A percentile compares a stretch with the other conserved stretches of the same genome.
These are phyloP conservation scores for Peronospora farinosa DNA, from an alignment of 352 stramenopile species.

Conservation along the genomic window DNA sequence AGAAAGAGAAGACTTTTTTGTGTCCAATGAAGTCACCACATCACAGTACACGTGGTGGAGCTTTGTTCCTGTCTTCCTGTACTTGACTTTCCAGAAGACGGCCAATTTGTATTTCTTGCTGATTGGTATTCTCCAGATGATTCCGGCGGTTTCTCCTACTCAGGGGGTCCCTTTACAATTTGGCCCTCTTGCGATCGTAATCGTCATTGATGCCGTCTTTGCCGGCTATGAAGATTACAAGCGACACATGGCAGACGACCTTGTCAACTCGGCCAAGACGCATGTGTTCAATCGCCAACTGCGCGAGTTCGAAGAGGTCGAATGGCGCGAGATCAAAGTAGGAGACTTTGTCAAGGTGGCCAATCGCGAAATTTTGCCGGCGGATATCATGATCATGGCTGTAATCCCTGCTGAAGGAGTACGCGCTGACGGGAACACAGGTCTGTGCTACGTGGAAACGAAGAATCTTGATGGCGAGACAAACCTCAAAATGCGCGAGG, in stretches of 20 bases:
- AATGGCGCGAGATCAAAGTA: slow-evolving; percentile 78
- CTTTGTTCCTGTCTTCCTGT: slow-evolving; percentile 83
- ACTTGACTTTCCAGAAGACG: slow-evolving; percentile 83
- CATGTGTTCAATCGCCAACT: slow-evolving; percentile 68
- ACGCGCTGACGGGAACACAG: slow-evolving; percentile 53
- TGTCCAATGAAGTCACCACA: slow-evolving; percentile 78
- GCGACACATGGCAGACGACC: slow-evolving; percentile 67
- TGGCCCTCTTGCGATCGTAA: slow-evolving; percentile 74
- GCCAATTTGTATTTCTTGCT: slow-evolving; percentile 86
- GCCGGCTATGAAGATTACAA: slow-evolving; percentile 83
- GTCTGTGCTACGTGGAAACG: slow-evolving; percentile 85
- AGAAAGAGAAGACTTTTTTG: slow-evolving; percentile 39
- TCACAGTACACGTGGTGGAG: slow-evolving; percentile 87
- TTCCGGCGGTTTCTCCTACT: slow-evolving; percentile 74
- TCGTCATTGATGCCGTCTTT: slow-evolving; percentile 78
- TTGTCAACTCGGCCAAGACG: slow-evolving; percentile 63
- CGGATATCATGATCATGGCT: slow-evolving; percentile 75
- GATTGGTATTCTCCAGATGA: slow-evolving; percentile 86
- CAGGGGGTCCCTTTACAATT: slow-evolving; percentile 80
- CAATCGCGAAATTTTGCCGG: slow-evolving; percentile 77
- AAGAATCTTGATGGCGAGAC: slow-evolving; percentile 87
- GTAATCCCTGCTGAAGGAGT: slow-evolving; percentile 58
- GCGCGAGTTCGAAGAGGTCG: slow-evolving; percentile 77
- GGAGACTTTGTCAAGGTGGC: slow-evolving; percentile 79
- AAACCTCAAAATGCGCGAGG: slow-evolving; percentile 81